phyloP scores from a whole-genome alignment of 768 basidiomycete genomes.

The Ramaria sp. region DNA sequence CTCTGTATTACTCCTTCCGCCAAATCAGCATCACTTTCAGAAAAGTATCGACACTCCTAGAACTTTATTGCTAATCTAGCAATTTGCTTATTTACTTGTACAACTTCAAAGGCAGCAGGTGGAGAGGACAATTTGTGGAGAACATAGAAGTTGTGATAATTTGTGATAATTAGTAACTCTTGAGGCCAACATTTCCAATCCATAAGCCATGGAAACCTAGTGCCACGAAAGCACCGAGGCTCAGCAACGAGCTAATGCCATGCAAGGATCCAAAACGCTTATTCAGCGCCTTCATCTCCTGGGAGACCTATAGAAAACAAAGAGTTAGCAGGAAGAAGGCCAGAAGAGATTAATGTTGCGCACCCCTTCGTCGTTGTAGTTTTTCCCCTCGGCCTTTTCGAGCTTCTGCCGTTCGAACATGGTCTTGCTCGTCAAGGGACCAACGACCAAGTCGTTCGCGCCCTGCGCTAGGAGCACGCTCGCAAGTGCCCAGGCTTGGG shows the following conservation, averaged over 20 bases:
- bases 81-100: no score
- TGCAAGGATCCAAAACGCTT: slow-evolving; percentile 56
- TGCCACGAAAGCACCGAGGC: slow-evolving; percentile 48
- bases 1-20: not conserved
- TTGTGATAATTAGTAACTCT: slow-evolving; percentile 19
- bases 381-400: slow-evolving; percentile 66
- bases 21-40: not conserved
- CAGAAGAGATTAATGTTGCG: slow-evolving; percentile 16
- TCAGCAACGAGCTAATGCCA: slow-evolving; percentile 57
- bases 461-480: slow-evolving; percentile 37
- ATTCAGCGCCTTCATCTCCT: slow-evolving; percentile 53
- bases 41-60: no score
- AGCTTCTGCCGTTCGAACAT: slow-evolving; percentile 64
- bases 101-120: no score
- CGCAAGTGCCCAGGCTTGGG: slow-evolving; percentile 49
- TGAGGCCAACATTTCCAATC: slow-evolving; percentile 49
- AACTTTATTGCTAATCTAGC: no score
- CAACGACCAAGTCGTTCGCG: slow-evolving; percentile 57
- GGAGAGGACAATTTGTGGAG: no score
- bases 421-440: slow-evolving; percentile 63
- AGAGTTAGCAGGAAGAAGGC: not conserved
- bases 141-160: no score
- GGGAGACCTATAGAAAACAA: slow-evolving; percentile 39
- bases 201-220: slow-evolving; percentile 61
- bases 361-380: slow-evolving; percentile 55